Conservation (phyloP, 164 flowering plant genomes). For the Protea cynaroides region DNA sequence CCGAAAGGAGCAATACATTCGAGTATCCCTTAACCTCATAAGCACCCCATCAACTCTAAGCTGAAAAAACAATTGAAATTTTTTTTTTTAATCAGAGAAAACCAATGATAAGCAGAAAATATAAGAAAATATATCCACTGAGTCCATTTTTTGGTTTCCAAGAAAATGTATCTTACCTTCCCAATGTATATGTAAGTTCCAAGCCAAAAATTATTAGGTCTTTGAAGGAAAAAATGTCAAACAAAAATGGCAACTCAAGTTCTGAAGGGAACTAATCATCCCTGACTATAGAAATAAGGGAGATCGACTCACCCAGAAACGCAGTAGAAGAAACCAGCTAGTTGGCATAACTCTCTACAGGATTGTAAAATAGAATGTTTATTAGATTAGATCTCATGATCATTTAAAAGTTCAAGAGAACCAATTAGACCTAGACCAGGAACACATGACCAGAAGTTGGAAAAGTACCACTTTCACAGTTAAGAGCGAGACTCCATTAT, state of each 20-base stretch:
- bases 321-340: slow-evolving; percentile 92
- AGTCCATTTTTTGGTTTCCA: neutral
- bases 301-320: slow-evolving; percentile 83
- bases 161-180: neutral
- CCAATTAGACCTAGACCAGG: neutral
- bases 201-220: too few relatives aligned
- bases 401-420: neutral
- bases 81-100: neutral
- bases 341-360: slow-evolving; percentile 97
- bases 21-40: slow-evolving; percentile 89
- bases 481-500: slow-evolving; percentile 86
- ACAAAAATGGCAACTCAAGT: neutral
- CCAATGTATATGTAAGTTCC: neutral
- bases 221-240: too few relatives aligned
- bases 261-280: neutral
- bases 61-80: slow-evolving; percentile 28
- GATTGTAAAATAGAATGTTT: slow-evolving; percentile 11
- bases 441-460: slow-evolving; percentile 2
- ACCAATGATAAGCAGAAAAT: too few relatives aligned
- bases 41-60: slow-evolving; percentile 98
- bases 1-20: slow-evolving; percentile 69
- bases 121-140: neutral
- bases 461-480: slow-evolving; percentile 90
- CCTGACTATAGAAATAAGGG: neutral
- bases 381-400: slow-evolving; percentile 3